Base-by-base conservation (phyloP, 805 yeast genomes). In the Spathaspora hagerdaliae region DNA sequence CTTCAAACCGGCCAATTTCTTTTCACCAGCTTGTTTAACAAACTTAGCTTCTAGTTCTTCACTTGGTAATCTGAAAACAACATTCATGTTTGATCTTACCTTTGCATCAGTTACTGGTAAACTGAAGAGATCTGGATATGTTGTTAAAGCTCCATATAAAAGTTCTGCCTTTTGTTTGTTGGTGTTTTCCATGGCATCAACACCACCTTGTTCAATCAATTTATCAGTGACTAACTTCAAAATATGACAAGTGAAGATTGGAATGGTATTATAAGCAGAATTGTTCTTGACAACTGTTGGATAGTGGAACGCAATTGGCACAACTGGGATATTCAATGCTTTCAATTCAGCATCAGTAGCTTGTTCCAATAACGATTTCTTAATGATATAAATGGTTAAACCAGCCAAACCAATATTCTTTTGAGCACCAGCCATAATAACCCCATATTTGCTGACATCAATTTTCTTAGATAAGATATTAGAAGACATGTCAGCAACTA, bases 401-500 rank as follows among this genome's bases (percentile, higher is more conserved):
- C 99, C 99, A 8, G 99, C 97, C 60, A 94, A 73, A 45, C 99
- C 99, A 60, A 94, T 89, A 65, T 94, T 94, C 69, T 94, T 94
- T 70, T 94, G 99, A 27, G 98, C 99, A 51, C 99, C 99, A 14
- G 97, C 99, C 80, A 91, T 83, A 50, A 94, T 83, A 27, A 90
- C 71, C 42, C 97, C 98, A 60, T 80, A 92, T 65, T 87, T 83
- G 45, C 87, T 71, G 36, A 94, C 85, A 57, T 92, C 97, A 41
- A 94, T 65, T 52, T 78, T 71, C 54, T 86, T 83, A 19, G 96
- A 87, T 53, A 94, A 73, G 60, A 94, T 85, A 65, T 92, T 89
- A 39, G 97, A 91, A 2, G 97, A 91, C 84, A 92, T 82, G 64
- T 94, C 99, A 27, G 96, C 92, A 12, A 90, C 97, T 48, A 92